A percentile compares a stretch with the other conserved stretches of the same genome.
Evolutionary conservation across 106 monocot genomes (phyloP).

Genomic region (Acanthochlamys bracteata): DNA sequence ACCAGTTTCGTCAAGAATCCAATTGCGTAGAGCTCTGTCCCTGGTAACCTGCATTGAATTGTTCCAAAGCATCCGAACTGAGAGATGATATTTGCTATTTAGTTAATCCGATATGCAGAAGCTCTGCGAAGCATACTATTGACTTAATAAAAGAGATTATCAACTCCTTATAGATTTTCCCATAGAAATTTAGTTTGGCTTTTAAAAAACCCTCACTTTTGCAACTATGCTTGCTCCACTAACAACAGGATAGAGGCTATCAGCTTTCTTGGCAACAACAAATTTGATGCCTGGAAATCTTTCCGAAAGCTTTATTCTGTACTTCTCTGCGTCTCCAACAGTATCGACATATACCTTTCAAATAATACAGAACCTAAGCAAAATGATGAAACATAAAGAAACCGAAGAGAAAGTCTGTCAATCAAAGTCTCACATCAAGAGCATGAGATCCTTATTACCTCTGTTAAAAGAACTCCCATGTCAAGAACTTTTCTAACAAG

Average conservation of each 20-base stretch:
- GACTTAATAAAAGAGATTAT: too few species aligned
- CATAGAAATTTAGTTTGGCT: too few species aligned
- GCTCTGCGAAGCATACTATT: too few species aligned
- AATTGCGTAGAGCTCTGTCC: too few species aligned
- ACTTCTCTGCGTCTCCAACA: conserved; percentile 97
- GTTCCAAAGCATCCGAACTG: too few species aligned
- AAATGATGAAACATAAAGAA: too few species aligned
- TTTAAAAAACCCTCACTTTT: conserved; percentile 48
- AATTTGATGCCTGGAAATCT: conserved; percentile 84
- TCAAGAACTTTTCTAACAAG: conserved; percentile 75
- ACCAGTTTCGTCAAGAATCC: too few species aligned
- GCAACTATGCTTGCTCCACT: conserved; percentile 99
- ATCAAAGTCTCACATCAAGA: not conserved
- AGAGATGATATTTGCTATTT: too few species aligned
- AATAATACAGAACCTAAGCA: not conserved
- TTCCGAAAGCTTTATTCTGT: conserved; percentile 62
- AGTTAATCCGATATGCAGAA: too few species aligned
- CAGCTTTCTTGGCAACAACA: conserved; percentile 89
- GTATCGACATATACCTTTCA: conserved; percentile 88
- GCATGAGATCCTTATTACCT: conserved; percentile 33
- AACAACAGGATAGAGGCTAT: conserved; percentile 93
- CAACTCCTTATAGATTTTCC: too few species aligned
- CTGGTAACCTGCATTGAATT: too few species aligned
- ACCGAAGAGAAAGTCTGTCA: too few species aligned
- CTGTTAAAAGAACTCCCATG: conserved; percentile 76